Evolutionary conservation across 2,329 filamentous ascomycete species (phyloP).

Genomic region (Esteya vermicola): DNA sequence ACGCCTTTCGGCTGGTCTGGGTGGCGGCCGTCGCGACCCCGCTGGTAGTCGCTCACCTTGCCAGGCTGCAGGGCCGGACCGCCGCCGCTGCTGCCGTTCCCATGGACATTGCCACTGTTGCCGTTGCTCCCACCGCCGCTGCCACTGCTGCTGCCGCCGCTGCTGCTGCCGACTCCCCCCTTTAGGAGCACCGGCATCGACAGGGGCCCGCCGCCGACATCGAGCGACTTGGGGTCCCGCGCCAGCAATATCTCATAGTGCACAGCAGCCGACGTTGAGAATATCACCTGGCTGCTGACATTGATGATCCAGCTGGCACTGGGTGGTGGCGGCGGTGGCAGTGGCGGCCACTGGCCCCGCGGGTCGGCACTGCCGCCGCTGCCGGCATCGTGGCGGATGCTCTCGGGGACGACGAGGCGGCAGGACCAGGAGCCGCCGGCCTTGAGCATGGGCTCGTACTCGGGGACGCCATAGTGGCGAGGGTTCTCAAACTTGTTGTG

Average conservation of each 20-base stretch:
- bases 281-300: constrained; percentile 83
- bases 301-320: constrained; percentile 81
- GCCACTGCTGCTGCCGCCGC: not conserved
- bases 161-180: constrained; percentile 11
- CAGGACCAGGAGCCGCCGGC: constrained; percentile 80
- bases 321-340: constrained; percentile 20
- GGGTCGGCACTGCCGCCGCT: constrained; percentile 27
- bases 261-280: constrained; percentile 77
- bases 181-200: constrained; percentile 28
- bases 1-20: constrained; percentile 57
- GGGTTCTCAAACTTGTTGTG: constrained; percentile 62
- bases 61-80: constrained; percentile 44
- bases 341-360: not conserved
- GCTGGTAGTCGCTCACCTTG: constrained; percentile 62
- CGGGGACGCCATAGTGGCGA: constrained; percentile 60
- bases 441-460: constrained; percentile 94
- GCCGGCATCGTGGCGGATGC: constrained; percentile 53
- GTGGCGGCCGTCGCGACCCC: constrained; percentile 45
- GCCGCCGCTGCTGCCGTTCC: not conserved
- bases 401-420: constrained; percentile 64
- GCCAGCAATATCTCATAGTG: constrained; percentile 78
- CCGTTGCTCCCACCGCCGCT: constrained; percentile 3
- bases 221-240: constrained; percentile 71
- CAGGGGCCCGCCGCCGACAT: constrained; percentile 31
- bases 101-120: not conserved